Evolutionary conservation across 345 rosid species (phyloP).

Genomic region (Leavenworthia alabamica): DNA sequence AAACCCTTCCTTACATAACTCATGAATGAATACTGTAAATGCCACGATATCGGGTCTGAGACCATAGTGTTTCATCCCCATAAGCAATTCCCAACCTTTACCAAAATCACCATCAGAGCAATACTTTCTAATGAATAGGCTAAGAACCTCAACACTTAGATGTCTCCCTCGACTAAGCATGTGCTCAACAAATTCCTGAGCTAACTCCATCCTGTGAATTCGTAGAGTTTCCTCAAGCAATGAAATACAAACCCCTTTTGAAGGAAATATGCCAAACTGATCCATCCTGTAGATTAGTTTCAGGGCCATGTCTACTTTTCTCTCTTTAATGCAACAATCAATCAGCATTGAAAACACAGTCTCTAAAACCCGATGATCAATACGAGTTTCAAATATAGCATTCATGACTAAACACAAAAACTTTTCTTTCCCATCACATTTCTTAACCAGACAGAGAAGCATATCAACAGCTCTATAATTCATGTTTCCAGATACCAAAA

Average conservation of each 20-base stretch:
- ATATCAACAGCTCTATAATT: constrained; percentile 35
- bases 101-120: constrained; percentile 36
- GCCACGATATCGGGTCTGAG: constrained; percentile 41
- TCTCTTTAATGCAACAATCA: constrained; percentile 38
- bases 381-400: constrained; percentile 33
- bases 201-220: constrained; percentile 29
- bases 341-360: constrained; percentile 35
- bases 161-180: constrained; percentile 35
- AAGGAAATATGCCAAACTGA: constrained; percentile 35
- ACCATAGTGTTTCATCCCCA: constrained; percentile 39
- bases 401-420: constrained; percentile 17
- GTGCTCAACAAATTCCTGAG: constrained; percentile 36
- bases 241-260: constrained; percentile 37
- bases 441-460: constrained; percentile 27
- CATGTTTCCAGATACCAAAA: constrained; percentile 41
- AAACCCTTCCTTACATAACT: constrained; percentile 37
- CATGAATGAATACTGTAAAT: constrained; percentile 35
- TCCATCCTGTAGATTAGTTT: constrained; percentile 28
- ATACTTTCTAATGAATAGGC: constrained; percentile 32
- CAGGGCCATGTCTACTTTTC: constrained; percentile 28
- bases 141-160: constrained; percentile 33
- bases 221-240: constrained; percentile 30
- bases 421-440: constrained; percentile 24
- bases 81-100: constrained; percentile 39
- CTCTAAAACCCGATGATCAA: constrained; percentile 32